Base-by-base conservation (phyloP, 352 stramenopile species). In the Globisporangium yorkense region DNA sequence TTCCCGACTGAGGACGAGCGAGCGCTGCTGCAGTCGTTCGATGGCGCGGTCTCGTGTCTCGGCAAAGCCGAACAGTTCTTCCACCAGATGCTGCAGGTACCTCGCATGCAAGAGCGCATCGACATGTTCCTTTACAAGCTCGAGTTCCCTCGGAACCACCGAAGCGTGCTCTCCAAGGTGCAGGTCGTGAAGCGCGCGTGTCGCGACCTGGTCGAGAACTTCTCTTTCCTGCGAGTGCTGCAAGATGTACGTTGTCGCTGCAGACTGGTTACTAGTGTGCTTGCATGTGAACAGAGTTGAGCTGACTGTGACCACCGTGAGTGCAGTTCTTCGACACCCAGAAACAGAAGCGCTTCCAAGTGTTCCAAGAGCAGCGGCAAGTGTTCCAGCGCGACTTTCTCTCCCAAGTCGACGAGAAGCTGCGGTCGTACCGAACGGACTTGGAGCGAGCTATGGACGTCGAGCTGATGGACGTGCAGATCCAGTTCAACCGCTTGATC, bases 51-150 rank as follows among this genome's bases (percentile, higher is more conserved):
- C 2, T 70, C 67, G 27, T 74, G 62, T 1, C 67, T 93, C 18
- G 81, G 84, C 15, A 88, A 86, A 51, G 77, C 84, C 27, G 84
- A 93, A 39, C 70, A 76, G 27, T 93, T 93, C 57, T 83, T 91
- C 41, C 83, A 61, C 49, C 58, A 80, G 41, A 51, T 91, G 24
- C 74, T 91, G 35, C 76, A 80, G 67, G 68, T 91, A 9, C 66
- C 77, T 7, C 61, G 72, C 8, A 79, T 89, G 61, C 66, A 78
- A 18, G 63, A 77, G 39, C 73, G 78, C 18, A 88, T 91, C 49
- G 77, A 91, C 29, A 86, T 80, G 62, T 88, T 91, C 18, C 57
- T 89, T 33, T 91, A 86, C 65, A 91, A 89, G 57, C 72, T 91
- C 41, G 76, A 85, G 65, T 91, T 91, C 48, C 40, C 45, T 16